phyloP scores from a whole-genome alignment of 129 eudicot species.

The Smallanthus sonchifolius region DNA sequence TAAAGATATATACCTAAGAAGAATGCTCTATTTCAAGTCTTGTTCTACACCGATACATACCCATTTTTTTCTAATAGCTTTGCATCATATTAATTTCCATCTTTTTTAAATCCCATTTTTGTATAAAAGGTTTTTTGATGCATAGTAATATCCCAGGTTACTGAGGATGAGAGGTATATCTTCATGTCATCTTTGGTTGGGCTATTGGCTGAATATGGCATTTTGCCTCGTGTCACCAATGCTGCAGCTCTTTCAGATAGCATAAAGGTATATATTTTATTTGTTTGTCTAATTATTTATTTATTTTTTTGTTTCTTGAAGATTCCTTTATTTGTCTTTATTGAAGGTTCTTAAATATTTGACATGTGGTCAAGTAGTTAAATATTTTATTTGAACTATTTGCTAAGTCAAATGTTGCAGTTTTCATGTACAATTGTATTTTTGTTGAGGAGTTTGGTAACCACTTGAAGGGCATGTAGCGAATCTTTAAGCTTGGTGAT shows the following conservation, averaged over 20 bases:
- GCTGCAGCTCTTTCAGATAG: slow-evolving; percentile 74
- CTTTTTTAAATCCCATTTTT: not conserved
- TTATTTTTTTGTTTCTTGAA: not conserved
- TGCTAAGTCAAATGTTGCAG: not conserved
- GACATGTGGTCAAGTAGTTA: not conserved
- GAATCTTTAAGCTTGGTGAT: not conserved
- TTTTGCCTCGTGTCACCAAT: slow-evolving; percentile 73
- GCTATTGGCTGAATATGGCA: slow-evolving; percentile 75
- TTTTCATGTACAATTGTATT: not conserved
- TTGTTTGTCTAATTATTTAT: not conserved
- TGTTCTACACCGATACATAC: not conserved
- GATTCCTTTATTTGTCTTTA: not conserved
- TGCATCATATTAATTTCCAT: slow-evolving; percentile 4
- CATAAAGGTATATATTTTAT: slow-evolving; percentile 56
- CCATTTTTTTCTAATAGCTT: not conserved
- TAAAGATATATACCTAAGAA: not conserved
- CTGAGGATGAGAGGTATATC: slow-evolving; percentile 79
- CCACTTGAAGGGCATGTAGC: not conserved
- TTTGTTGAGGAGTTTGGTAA: not conserved
- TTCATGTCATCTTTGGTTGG: slow-evolving; percentile 74
- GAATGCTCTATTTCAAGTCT: slow-evolving; percentile 1
- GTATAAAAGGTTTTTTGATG: not conserved
- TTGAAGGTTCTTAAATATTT: not conserved
- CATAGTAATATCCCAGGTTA: slow-evolving; percentile 44
- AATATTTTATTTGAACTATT: not conserved